Base-by-base conservation (phyloP, 371 early-diverging fungal species). In the Mucor circinelloides region DNA sequence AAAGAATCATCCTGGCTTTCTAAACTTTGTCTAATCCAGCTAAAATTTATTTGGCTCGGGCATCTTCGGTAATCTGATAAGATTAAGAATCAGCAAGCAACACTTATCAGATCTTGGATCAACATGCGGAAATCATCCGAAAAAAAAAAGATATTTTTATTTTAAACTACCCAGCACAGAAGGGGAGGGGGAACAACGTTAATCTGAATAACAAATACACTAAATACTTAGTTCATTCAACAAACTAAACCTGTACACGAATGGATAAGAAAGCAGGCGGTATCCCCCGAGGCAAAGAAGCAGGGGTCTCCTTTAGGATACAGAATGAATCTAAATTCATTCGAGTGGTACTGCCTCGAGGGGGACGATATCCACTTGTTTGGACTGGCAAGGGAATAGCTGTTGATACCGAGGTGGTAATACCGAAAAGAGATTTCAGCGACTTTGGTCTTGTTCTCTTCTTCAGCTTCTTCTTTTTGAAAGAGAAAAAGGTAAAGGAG, bases 211-310 rank as follows among this genome's bases (percentile, higher is more conserved):
- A 54, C 13, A 28, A 54, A 28, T 8, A 15, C 10, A 13, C 54
- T 54, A 46, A 21, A 21, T 9, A 10, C 6, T 2, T 46, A 46
- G 10, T 0, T 46, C 19, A 21, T 21, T 21, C 8, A 56, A 56
- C 30, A 56, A 56, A 56, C 32, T 56, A 32, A 56, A 21, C 19
- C 32, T n/a, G 15, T 17, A 19, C 2, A 19, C 32, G 17, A 12
- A 28, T 15, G 13, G 6, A 15, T 1, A 12, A 6, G 31, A 56
- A 31, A 56, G 15, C 32, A 31, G 15, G 27, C 3, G 32, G 44
- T 12, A 60, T 60, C 30, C 61, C 61, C 48, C 61, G 61, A 60
- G 48, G 61, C 61, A 60, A 58, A 38, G 58, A 58, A 58, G 38
- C 32, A n/a, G 19, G 32, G 21, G 23, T 58, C 27, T 58, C 38